Evolutionary conservation across 202 grass and related monocot species (phyloP).

Genomic region (Schoenoplectus tabernaemontani): DNA sequence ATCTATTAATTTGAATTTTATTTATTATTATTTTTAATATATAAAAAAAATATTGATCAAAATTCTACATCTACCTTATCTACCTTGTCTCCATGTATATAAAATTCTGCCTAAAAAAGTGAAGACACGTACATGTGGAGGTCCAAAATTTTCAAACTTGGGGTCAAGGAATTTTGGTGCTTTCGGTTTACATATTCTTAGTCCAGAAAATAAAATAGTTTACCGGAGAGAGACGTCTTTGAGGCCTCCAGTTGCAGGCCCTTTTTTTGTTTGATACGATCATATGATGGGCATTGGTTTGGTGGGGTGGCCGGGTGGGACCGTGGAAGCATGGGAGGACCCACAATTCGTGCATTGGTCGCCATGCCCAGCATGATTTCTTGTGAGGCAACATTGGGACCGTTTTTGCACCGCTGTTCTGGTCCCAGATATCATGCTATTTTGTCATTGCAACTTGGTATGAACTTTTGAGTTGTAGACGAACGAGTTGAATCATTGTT

Average conservation of each 20-base stretch:
- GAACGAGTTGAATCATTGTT: not conserved
- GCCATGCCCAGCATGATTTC: not conserved
- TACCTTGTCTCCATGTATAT: too few relatives aligned
- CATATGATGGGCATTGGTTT: not conserved
- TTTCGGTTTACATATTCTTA: not conserved
- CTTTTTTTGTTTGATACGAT: not conserved
- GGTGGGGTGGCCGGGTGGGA: too few relatives aligned
- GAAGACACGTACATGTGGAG: too few relatives aligned
- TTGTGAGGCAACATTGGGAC: constrained; percentile 5
- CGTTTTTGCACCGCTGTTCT: not conserved
- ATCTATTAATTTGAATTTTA: too few relatives aligned
- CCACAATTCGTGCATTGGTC: not conserved
- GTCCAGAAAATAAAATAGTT: not conserved
- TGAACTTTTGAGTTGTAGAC: too few relatives aligned
- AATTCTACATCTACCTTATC: too few relatives aligned
- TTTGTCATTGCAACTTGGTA: not conserved
- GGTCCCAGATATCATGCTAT: not conserved
- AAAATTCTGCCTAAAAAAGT: too few relatives aligned
- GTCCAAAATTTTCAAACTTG: too few relatives aligned
- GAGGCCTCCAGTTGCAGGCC: not conserved
- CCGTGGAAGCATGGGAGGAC: not conserved
- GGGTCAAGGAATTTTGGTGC: not conserved
- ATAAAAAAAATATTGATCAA: too few relatives aligned
- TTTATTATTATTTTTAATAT: too few relatives aligned
- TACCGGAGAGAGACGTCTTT: not conserved